phyloP scores from a whole-genome alignment of 2,329 filamentous ascomycete species.

The Coniochaeta ligniaria region DNA sequence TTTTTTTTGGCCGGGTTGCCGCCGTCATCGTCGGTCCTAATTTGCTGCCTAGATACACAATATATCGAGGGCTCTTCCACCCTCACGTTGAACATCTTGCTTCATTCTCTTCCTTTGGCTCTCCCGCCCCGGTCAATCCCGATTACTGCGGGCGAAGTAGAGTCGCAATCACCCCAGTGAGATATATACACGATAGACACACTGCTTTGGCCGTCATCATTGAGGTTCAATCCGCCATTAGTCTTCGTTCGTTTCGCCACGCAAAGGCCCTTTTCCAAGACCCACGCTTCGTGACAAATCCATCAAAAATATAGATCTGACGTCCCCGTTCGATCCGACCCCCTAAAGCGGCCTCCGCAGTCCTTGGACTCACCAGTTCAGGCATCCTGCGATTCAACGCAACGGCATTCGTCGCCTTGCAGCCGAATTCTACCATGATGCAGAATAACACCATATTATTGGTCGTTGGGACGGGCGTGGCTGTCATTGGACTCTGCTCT shows the following conservation, averaged over 20 bases:
- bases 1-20: neutral
- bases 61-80: neutral
- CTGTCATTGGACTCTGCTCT: constrained; percentile 20
- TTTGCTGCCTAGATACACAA: neutral
- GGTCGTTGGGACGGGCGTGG: constrained; percentile 17
- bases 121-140: neutral
- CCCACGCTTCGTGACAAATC: neutral
- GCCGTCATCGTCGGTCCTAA: neutral
- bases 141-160: neutral
- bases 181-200: neutral
- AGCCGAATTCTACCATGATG: neutral
- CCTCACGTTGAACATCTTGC: neutral
- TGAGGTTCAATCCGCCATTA: neutral
- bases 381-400: neutral
- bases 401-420: neutral
- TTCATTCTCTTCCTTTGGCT: neutral
- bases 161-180: neutral
- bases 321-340: neutral
- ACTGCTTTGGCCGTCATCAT: neutral
- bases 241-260: neutral
- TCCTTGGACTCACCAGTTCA: neutral
- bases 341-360: neutral
- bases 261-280: neutral
- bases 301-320: neutral
- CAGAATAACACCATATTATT: constrained; percentile 12